Base-by-base conservation (phyloP, 1,284 basidiomycete species). In the Tranzscheliella williamsii region DNA sequence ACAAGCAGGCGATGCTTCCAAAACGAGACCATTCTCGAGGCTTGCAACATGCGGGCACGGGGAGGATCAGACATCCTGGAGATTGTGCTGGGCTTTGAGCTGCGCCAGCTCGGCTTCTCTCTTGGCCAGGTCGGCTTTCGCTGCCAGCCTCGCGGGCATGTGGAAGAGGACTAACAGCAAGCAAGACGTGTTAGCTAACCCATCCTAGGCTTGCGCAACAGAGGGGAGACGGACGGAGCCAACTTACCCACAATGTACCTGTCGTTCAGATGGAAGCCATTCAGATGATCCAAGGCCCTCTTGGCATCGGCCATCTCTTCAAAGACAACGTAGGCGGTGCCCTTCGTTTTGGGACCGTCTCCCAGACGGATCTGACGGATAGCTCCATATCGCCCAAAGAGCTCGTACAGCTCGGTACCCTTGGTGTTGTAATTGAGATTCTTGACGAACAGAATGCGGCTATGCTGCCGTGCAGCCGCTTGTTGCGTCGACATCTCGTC, bases 241-340 rank as follows among this genome's bases (percentile, higher is more conserved):
- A 20, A 70, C 76, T 44, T 40, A 78, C 78, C 79, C 43, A 81
- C 79, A 49, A 98, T 94, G 80, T 98, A 98, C 24, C 95, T 86
- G 79, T 96, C 94, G 81, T 95, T 91, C 57, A 98, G 80, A 81
- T 98, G 94, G 82, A 98, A 98, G 30, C 94, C 95, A 72, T 98
- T 98, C 75, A 98, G 79, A 79, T 95, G 90, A 75, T 94, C 92
- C 46, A 95, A 85, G 1, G 94, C 94, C 73, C 93, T 92, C 80
- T 96, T 96, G 15, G 80, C 79, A 64, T 81, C 80, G 29, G 70
- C 70, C 36, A 80, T 74, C 38, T 81, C 80, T 61, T 81, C 80
- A 46, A 73, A 80, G 7, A 78, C 79, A 12, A 98, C 89, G 75
- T 94, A 98, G 0, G 94, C 95, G 11, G 94, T 97, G 17, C 94